These are phyloP conservation scores for Crithidia fasciculata DNA, from an alignment of 208 protist species.

Conservation along the genomic window DNA sequence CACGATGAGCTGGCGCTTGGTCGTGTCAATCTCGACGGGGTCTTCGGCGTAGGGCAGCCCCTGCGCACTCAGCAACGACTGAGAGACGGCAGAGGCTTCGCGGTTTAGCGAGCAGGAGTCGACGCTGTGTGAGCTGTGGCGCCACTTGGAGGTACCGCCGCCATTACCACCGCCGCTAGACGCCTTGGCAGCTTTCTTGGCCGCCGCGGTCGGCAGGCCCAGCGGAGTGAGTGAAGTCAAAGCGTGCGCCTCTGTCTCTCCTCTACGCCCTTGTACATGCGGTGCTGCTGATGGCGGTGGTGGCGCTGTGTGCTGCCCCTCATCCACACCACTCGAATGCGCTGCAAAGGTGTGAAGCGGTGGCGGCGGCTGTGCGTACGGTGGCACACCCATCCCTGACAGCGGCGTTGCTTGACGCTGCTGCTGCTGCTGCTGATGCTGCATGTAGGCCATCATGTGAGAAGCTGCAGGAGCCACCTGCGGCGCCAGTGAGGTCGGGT, in stretches of 20 bases:
- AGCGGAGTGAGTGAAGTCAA: no score
- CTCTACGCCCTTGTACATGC: no score
- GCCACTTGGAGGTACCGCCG: neutral
- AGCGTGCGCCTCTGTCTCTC: no score
- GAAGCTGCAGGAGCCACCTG: neutral
- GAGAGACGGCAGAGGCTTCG: neutral
- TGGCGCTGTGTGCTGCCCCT: no score
- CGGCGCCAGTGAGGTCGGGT: neutral
- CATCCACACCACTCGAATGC: no score
- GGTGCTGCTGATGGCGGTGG: no score
- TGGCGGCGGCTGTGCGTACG: neutral
- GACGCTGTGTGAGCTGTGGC: neutral
- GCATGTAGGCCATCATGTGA: neutral
- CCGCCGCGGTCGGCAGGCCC: no score
- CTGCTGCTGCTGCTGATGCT: no score
- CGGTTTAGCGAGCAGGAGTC: neutral
- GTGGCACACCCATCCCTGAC: no score
- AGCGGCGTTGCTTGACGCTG: no score
- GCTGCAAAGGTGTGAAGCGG: neutral
- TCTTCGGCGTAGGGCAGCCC: conserved; percentile 51
- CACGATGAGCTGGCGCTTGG: conserved; percentile 70
- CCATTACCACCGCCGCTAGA: neutral
- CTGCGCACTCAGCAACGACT: conserved; percentile 14
- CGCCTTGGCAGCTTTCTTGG: neutral
- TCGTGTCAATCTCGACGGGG: conserved; percentile 53